Base-by-base conservation (phyloP, 768 basidiomycete genomes). In the Tulasnella sp. region DNA sequence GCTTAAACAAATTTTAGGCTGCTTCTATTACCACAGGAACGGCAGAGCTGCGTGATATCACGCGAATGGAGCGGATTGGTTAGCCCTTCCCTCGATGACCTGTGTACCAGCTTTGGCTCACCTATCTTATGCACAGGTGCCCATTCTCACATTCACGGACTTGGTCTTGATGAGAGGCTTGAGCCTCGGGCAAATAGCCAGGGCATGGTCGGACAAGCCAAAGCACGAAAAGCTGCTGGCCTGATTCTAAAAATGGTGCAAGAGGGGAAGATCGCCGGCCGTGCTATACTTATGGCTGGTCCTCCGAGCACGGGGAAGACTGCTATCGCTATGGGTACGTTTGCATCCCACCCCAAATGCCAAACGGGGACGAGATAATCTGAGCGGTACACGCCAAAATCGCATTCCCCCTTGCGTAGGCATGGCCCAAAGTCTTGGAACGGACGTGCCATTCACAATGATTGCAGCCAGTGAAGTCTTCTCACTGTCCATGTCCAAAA, bases 221-320 rank as follows among this genome's bases (percentile, higher is more conserved):
- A 92, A 67, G 96, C 96, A 19, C 82, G 96, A 41, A 96, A 96
- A 69, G 94, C 96, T 0, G 96, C 94, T 0, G 96, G 96, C 2
- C 86, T 98, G 77, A 91, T 97, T 60, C 77, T 98, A 65, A 93
- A 86, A 72, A 94, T 99, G 93, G 92, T 98, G 5, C 88, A 96
- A 69, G 90, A 96, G 65, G 91, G 91, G 15, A 77, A 84, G 58
- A 97, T 98, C 65, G 92, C 96, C 0, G 96, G 96, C 25, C 79
- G 94, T 41, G 90, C 93, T 5, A 93, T 99, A 71, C 74, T 99
- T 54, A 96, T 99, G 70, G 96, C 96, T 15, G 96, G 96, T 0
- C 96, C 96, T 5, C 93, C 96, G 5, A 90, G 89, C 31, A 91
- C 92, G 0, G 96, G 96, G 23, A 99, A 99, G 72, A 98, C 96